Evolutionary conservation across 176 grass and related monocot species (phyloP).

Genomic region (Elaeis guineensis): DNA sequence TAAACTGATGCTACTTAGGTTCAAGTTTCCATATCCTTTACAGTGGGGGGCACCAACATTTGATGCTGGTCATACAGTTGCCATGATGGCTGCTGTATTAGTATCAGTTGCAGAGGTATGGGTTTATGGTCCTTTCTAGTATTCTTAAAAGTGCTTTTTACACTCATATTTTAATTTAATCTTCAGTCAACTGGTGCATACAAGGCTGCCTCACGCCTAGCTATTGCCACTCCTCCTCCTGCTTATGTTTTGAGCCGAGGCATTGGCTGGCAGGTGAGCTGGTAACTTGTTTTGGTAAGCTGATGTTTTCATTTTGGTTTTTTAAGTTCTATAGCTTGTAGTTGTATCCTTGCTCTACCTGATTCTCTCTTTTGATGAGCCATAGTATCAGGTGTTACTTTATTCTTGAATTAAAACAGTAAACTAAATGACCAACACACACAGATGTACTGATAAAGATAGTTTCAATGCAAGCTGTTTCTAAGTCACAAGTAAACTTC

Average conservation of each 20-base stretch:
- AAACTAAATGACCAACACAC: too few species aligned
- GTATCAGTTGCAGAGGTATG: constrained; percentile 44
- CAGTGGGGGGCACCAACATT: constrained; percentile 52
- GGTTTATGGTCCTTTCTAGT: not conserved
- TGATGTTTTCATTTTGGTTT: too few species aligned
- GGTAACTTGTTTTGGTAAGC: constrained; percentile 1
- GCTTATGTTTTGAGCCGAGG: constrained; percentile 51
- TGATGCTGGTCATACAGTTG: constrained; percentile 39
- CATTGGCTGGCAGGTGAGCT: constrained; percentile 49
- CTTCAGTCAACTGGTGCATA: constrained; percentile 40
- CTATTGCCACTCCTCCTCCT: constrained; percentile 52
- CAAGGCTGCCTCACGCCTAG: constrained; percentile 37
- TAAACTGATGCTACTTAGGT: constrained; percentile 19
- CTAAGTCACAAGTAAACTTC: too few species aligned
- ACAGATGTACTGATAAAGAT: too few species aligned
- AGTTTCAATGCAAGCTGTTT: too few species aligned
- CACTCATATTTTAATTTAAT: constrained; percentile 9
- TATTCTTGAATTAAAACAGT: too few species aligned
- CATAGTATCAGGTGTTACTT: too few species aligned
- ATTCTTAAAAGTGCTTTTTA: not conserved
- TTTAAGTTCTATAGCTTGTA: too few species aligned
- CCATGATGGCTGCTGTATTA: constrained; percentile 45
- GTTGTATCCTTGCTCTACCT: too few species aligned
- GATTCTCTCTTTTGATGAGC: too few species aligned
- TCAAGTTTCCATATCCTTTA: constrained; percentile 57